phyloP scores from a whole-genome alignment of 495 filamentous ascomycete genomes.

The Pyrenopolyporus hunteri region DNA sequence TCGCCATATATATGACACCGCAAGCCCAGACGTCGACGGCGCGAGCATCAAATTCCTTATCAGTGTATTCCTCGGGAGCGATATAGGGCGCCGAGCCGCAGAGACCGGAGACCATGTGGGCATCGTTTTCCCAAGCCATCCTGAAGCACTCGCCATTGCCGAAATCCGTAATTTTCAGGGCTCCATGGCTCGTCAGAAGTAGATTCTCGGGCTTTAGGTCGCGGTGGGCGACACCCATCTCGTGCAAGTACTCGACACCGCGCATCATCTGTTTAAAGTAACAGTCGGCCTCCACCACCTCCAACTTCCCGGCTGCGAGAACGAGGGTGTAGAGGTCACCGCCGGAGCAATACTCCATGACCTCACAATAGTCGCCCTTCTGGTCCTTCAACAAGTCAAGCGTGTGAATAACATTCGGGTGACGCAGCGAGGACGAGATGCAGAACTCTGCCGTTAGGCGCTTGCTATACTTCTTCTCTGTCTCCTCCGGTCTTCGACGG shows the following conservation, averaged over 20 bases:
- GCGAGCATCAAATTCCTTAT: slow-evolving; percentile 93
- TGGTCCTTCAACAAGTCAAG: slow-evolving; percentile 93
- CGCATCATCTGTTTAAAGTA: slow-evolving; percentile 99
- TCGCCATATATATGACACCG: slow-evolving; percentile 99
- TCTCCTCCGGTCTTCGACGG: slow-evolving; percentile 89
- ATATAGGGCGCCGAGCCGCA: slow-evolving; percentile 98
- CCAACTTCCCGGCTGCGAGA: slow-evolving; percentile 88
- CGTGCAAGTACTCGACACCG: slow-evolving; percentile 98
- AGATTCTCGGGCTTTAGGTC: slow-evolving; percentile 98
- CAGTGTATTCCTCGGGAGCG: slow-evolving; percentile 93
- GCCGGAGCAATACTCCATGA: slow-evolving; percentile 99
- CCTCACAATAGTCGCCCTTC: slow-evolving; percentile 98
- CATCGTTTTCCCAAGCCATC: slow-evolving; percentile 98
- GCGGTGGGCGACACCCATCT: slow-evolving; percentile 98
- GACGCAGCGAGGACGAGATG: slow-evolving; percentile 93
- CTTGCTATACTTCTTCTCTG: slow-evolving; percentile 96
- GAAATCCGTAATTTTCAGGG: slow-evolving; percentile 99
- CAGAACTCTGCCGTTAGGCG: slow-evolving; percentile 98
- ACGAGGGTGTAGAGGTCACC: slow-evolving; percentile 96
- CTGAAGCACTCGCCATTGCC: slow-evolving; percentile 99
- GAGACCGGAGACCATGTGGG: slow-evolving; percentile 96
- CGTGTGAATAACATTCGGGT: slow-evolving; percentile 98
- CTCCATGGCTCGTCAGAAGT: slow-evolving; percentile 87
- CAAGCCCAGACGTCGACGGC: slow-evolving; percentile 98
- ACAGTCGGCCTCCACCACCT: slow-evolving; percentile 93